Evolutionary conservation across 164 flowering plant genomes (phyloP).

Genomic region (Tetracentron sinense): DNA sequence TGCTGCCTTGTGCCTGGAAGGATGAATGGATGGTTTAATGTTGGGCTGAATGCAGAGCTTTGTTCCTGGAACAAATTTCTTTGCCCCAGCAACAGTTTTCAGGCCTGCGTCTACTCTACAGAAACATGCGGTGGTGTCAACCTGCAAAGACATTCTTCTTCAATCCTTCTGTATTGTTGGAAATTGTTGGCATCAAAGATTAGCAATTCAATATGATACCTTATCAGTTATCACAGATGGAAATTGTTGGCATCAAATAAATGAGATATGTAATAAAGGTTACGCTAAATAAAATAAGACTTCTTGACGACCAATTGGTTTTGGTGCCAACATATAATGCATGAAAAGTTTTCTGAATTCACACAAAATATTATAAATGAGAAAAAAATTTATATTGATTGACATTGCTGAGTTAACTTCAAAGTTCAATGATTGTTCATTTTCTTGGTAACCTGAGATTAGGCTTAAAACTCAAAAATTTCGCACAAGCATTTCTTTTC

Average conservation of each 20-base stretch:
- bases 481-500: no score
- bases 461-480: background rate
- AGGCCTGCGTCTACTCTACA: conserved; percentile 81
- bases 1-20: conserved; percentile 45
- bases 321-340: no score
- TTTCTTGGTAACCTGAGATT: background rate
- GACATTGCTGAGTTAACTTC: background rate
- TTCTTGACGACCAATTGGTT: no score
- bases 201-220: background rate
- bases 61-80: conserved; percentile 68
- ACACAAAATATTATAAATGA: background rate
- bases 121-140: conserved; percentile 72
- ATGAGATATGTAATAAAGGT: background rate
- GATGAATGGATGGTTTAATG: conserved; percentile 73
- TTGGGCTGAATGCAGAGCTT: conserved; percentile 71
- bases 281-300: background rate
- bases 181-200: no score
- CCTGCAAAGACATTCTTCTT: conserved; percentile 36
- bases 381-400: no score
- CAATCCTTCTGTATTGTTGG: background rate
- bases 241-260: conserved; percentile 1
- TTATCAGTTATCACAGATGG: background rate
- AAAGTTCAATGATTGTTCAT: background rate
- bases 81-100: conserved; percentile 81
- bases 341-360: no score